Evolutionary conservation across 129 eudicot species (phyloP).

Genomic region (Tanacetum coccineum): DNA sequence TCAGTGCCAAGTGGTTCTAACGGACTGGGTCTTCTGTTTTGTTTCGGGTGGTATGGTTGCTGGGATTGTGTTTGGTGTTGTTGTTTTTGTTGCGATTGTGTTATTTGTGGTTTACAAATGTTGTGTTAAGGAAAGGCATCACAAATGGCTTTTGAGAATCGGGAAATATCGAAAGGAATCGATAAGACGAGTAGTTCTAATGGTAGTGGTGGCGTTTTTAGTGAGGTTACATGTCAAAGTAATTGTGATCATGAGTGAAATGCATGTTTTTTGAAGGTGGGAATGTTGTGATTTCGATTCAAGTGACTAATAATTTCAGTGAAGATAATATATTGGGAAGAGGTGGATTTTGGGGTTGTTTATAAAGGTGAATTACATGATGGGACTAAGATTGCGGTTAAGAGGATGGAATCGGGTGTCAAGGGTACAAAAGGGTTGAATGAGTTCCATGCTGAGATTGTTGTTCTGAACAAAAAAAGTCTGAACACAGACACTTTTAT

Average conservation of each 20-base stretch:
- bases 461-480: slow-evolving; percentile 55
- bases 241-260: slow-evolving; percentile 61
- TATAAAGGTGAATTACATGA: slow-evolving; percentile 56
- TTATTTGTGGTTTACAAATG: slow-evolving; percentile 53
- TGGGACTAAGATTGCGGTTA: slow-evolving; percentile 61
- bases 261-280: slow-evolving; percentile 71
- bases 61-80: slow-evolving; percentile 44
- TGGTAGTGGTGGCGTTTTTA: slow-evolving; percentile 46
- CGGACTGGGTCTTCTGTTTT: slow-evolving; percentile 27
- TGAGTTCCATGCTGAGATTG: slow-evolving; percentile 64
- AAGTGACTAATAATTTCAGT: slow-evolving; percentile 53
- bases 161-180: slow-evolving; percentile 46
- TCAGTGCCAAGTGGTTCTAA: too few species aligned
- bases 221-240: slow-evolving; percentile 60
- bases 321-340: slow-evolving; percentile 47
- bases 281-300: slow-evolving; percentile 58
- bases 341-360: slow-evolving; percentile 65
- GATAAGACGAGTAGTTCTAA: slow-evolving; percentile 36
- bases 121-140: slow-evolving; percentile 42
- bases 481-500: slow-evolving; percentile 53
- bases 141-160: slow-evolving; percentile 47
- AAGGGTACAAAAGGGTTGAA: slow-evolving; percentile 55
- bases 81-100: slow-evolving; percentile 47
- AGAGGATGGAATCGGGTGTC: slow-evolving; percentile 53
- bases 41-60: slow-evolving; percentile 41